Conservation (phyloP, 768 basidiomycete species). For the Lactarius hatsudake region DNA sequence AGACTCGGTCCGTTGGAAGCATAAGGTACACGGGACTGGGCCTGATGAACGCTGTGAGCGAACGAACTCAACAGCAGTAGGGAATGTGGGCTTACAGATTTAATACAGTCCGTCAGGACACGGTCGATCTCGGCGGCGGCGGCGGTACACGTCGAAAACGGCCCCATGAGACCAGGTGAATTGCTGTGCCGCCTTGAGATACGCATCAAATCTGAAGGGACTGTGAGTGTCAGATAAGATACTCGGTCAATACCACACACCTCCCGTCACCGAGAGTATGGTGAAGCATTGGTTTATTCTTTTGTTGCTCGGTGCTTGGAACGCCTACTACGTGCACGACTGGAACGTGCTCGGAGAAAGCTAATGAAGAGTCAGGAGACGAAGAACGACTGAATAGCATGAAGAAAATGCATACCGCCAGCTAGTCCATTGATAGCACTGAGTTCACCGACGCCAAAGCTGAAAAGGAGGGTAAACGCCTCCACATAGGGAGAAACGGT, state of each 20-base stretch:
- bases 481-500: not conserved
- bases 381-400: not conserved
- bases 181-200: constrained; percentile 68
- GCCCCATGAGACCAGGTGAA: constrained; percentile 69
- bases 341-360: constrained; percentile 86
- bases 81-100: not conserved
- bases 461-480: constrained; percentile 29
- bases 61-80: not conserved
- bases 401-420: constrained; percentile 45
- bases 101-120: constrained; percentile 60
- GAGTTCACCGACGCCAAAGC: constrained; percentile 93
- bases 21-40: constrained; percentile 86
- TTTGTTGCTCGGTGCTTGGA: constrained; percentile 72
- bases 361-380: constrained; percentile 36
- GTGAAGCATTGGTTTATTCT: constrained; percentile 71
- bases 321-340: constrained; percentile 85
- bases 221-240: not conserved
- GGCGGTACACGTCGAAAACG: constrained; percentile 47
- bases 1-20: constrained; percentile 80
- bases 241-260: constrained; percentile 33
- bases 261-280: constrained; percentile 86
- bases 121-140: constrained; percentile 77
- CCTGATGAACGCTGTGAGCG: constrained; percentile 38
- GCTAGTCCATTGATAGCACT: constrained; percentile 85
- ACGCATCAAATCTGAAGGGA: constrained; percentile 67